Conservation (phyloP, 352 stramenopile species). For the Phytophthora constricta region DNA sequence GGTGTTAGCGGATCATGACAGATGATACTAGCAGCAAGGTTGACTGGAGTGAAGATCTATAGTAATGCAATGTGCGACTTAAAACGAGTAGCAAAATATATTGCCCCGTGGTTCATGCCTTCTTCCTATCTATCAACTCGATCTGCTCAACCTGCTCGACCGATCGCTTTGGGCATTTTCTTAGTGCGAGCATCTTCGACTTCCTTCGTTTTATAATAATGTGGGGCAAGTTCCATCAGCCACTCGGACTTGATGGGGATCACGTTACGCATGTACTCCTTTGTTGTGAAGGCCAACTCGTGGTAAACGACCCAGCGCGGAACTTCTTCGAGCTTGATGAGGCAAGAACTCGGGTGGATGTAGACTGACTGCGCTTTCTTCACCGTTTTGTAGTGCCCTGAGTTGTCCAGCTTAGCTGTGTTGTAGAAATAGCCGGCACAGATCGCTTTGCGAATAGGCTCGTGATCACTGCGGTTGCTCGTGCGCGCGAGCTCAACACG, state of each 20-base stretch:
- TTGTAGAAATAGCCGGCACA: slow-evolving; percentile 99
- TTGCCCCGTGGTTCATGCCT: background rate
- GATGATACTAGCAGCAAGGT: too few relatives aligned
- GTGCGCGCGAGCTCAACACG: slow-evolving; percentile 96
- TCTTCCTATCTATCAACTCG: slow-evolving; percentile 10
- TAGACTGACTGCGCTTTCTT: slow-evolving; percentile 98
- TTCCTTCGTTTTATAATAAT: slow-evolving; percentile 99
- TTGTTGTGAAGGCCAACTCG: slow-evolving; percentile 98
- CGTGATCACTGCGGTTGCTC: slow-evolving; percentile 89
- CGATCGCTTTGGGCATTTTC: slow-evolving; percentile 96
- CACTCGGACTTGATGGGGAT: slow-evolving; percentile 97
- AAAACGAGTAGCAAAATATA: too few relatives aligned
- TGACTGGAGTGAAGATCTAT: too few relatives aligned
- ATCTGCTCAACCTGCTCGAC: slow-evolving; percentile 44
- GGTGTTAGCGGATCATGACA: too few relatives aligned
- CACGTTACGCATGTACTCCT: slow-evolving; percentile 99
- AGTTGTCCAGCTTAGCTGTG: slow-evolving; percentile 95
- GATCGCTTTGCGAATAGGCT: slow-evolving; percentile 97
- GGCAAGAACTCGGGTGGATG: slow-evolving; percentile 98
- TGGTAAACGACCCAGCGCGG: slow-evolving; percentile 98
- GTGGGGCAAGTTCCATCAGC: slow-evolving; percentile 98
- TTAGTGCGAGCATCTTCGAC: slow-evolving; percentile 95
- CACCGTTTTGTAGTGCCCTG: slow-evolving; percentile 98
- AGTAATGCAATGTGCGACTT: too few relatives aligned
- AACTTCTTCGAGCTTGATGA: slow-evolving; percentile 92